Evolutionary conservation across 148 eudicot genomes (phyloP).

Genomic region (Silene latifolia): DNA sequence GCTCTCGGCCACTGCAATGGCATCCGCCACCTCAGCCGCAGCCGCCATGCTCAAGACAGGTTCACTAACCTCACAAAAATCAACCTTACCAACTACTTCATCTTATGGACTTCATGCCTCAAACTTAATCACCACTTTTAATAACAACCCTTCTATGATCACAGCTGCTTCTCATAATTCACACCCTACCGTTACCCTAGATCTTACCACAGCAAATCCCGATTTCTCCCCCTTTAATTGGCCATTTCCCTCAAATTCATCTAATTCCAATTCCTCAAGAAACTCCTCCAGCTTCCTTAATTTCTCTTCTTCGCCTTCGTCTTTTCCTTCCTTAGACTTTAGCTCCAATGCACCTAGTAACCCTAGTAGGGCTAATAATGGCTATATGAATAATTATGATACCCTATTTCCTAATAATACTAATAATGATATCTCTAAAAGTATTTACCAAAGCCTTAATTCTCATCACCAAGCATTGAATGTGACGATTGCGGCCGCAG

Average conservation of each 20-base stretch:
- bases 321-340: constrained; percentile 15
- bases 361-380: background rate
- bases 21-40: constrained; percentile 59
- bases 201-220: constrained; percentile 42
- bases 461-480: constrained; percentile 25
- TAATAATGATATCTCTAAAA: constrained; percentile 8
- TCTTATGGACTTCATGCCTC: constrained; percentile 31
- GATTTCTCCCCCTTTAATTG: constrained; percentile 22
- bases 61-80: constrained; percentile 36
- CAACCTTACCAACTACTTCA: constrained; percentile 21
- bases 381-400: constrained; percentile 5
- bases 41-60: constrained; percentile 46
- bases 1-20: constrained; percentile 54
- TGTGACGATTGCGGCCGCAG: constrained; percentile 30
- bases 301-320: constrained; percentile 16
- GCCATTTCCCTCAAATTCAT: constrained; percentile 8
- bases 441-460: constrained; percentile 26
- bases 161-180: constrained; percentile 38
- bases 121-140: constrained; percentile 22
- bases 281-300: constrained; percentile 33
- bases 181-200: constrained; percentile 61
- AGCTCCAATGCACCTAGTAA: background rate
- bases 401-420: constrained; percentile 3
- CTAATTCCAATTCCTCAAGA: constrained; percentile 18
- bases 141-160: constrained; percentile 37